Base-by-base conservation (phyloP, 495 filamentous ascomycete species). In the Neurospora cerealis region DNA sequence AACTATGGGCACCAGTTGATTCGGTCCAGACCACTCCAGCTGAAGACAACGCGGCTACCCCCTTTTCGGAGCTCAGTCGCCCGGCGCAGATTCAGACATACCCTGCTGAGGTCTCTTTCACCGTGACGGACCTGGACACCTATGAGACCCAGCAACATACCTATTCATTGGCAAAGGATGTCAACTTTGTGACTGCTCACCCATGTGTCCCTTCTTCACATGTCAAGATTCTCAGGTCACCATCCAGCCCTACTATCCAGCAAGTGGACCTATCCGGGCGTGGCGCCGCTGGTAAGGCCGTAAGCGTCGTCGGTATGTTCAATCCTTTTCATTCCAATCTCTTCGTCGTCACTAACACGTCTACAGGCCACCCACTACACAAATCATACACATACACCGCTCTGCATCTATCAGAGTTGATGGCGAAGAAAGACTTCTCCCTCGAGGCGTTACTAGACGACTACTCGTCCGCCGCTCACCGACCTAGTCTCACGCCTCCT, bases 161-260 rank as follows among this genome's bases (percentile, higher is more conserved):
- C 8, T 86, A 88, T 60, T 77, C 84, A 4, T 78, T 93, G 70
- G 79, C 78, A n/a, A 86, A 91, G 75, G 89, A 92, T 74, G 86
- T 91, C 54, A 86, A 87, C 75, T 92, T 92, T 77, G 83, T 92
- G 60, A 90, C 91, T 9, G 88, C 88, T 0, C 88, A 91, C 72
- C 88, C 89, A 69, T 93, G 91, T 69, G 86, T 86, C 5, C 86
- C 88, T 7, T 89, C 90, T 2, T 82, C 81, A 9, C 85, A 84
- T 74, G 80, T 85, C 9, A 86, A 83, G 44, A 83, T 86, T 71
- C 74, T 87, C 39, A 85, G 83, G 76, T 83, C 81, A 28, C 82
- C 85, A 6, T 84, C 82, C 34, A 87, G 83, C 75, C 83, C 85
- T 44, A 87, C 85, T 9, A 86, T 87, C 40, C 85, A 84, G 71